Percentiles rank a stretch among this genome's conserved stretches.
phyloP scores from a whole-genome alignment of 2,329 filamentous ascomycete species.

The Aspergillus bombycis region DNA sequence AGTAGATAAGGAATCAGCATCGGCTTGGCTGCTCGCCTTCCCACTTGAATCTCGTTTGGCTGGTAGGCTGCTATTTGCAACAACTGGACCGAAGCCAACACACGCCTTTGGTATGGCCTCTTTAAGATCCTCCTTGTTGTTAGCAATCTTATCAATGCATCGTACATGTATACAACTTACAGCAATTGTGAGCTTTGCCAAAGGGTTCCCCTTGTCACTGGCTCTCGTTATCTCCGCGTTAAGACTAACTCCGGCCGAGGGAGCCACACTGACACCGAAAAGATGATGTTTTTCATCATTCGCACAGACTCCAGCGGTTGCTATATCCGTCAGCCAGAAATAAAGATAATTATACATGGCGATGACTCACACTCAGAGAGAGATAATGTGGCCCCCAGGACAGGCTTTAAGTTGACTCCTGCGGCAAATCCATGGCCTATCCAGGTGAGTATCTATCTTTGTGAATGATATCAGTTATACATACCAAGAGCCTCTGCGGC shows the following conservation, averaged over 20 bases:
- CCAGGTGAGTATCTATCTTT: slow-evolving; percentile 4
- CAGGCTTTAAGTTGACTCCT: slow-evolving; percentile 23
- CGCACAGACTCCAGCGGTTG: slow-evolving; percentile 13
- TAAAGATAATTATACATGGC: background rate
- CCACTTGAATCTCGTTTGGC: background rate
- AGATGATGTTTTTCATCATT: slow-evolving; percentile 4
- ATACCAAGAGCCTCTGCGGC: slow-evolving; percentile 16
- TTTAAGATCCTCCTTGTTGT: background rate
- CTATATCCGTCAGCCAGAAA: slow-evolving; percentile 13
- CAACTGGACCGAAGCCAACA: slow-evolving; percentile 5
- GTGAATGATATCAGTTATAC: background rate
- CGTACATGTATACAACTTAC: slow-evolving; percentile 9
- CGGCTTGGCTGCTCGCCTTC: background rate
- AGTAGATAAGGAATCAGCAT: background rate
- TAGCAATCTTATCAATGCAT: background rate
- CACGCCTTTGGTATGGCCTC: background rate
- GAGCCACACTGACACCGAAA: slow-evolving; percentile 15
- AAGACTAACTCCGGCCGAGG: slow-evolving; percentile 19
- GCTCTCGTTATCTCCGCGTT: slow-evolving; percentile 16
- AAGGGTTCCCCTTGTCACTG: slow-evolving; percentile 12
- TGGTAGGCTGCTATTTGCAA: background rate
- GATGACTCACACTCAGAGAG: slow-evolving; percentile 19
- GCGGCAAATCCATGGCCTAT: slow-evolving; percentile 22
- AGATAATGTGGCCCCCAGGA: slow-evolving; percentile 14
- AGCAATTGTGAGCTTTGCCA: slow-evolving; percentile 13